Percentiles rank a stretch among this genome's conserved stretches.
Evolutionary conservation across 169 alveolate genomes (phyloP).

Genomic region (Eimeria acervulina): DNA sequence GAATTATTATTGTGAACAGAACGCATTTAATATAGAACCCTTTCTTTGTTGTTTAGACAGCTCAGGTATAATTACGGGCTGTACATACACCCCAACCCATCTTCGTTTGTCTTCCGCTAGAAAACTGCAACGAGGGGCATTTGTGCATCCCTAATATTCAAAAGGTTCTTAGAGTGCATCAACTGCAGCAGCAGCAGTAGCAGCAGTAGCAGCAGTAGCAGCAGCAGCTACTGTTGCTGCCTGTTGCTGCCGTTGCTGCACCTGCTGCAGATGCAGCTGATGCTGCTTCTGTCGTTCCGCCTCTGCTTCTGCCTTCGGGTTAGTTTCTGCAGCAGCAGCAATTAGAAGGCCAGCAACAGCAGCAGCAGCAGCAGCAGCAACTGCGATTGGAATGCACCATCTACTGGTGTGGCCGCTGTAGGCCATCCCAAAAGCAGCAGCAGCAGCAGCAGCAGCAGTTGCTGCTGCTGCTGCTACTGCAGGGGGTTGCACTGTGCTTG

Average conservation of each 20-base stretch:
- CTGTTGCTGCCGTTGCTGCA: neutral
- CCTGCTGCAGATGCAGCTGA: slow-evolving; percentile 27
- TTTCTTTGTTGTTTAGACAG: too few species aligned
- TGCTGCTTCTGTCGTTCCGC: neutral
- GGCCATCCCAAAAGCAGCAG: neutral
- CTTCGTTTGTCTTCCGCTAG: neutral
- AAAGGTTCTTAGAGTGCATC: neutral
- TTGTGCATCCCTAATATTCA: neutral
- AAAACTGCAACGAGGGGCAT: neutral
- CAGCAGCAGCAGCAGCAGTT: neutral
- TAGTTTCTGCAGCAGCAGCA: neutral
- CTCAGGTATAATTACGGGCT: too few species aligned
- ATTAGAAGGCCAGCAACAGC: neutral
- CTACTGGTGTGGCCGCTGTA: neutral
- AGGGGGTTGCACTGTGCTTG: neutral
- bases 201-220: neutral
- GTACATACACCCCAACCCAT: neutral
- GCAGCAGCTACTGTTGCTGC: neutral
- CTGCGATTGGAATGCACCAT: neutral
- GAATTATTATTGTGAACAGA: too few species aligned
- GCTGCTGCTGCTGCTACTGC: slow-evolving; percentile 34
- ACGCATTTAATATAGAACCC: too few species aligned
- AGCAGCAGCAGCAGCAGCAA: neutral
- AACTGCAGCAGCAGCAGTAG: neutral
- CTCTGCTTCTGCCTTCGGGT: neutral